phyloP scores from a whole-genome alignment of 2,329 filamentous ascomycete species.

The Fonsecaea monophora region DNA sequence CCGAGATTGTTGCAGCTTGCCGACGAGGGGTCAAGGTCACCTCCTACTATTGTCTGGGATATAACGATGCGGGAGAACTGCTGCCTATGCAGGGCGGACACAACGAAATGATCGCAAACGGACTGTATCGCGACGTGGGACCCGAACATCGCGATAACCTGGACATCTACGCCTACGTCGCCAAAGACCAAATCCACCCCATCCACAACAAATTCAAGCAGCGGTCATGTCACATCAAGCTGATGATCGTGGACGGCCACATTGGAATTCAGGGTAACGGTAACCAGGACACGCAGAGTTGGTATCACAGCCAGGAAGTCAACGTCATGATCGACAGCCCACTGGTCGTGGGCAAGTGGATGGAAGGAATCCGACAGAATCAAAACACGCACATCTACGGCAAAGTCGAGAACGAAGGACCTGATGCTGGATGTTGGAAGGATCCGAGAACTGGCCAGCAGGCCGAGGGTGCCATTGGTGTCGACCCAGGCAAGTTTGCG shows the following conservation, averaged over 20 bases:
- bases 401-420: conserved; percentile 48
- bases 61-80: conserved; percentile 79
- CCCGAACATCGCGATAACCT: conserved; percentile 58
- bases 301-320: conserved; percentile 78
- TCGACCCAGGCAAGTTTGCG: conserved; percentile 62
- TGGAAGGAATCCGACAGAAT: conserved; percentile 66
- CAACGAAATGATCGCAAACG: conserved; percentile 72
- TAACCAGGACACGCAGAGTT: conserved; percentile 81
- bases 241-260: conserved; percentile 73
- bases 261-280: conserved; percentile 75
- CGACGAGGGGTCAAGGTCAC: conserved; percentile 71
- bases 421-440: conserved; percentile 68
- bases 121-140: conserved; percentile 66
- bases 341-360: conserved; percentile 68
- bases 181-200: conserved; percentile 72
- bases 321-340: conserved; percentile 75
- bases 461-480: conserved; percentile 59
- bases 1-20: conserved; percentile 69
- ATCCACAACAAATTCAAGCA: conserved; percentile 71
- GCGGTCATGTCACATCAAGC: conserved; percentile 76
- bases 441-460: conserved; percentile 57
- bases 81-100: conserved; percentile 77
- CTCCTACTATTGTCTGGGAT: conserved; percentile 77
- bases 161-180: conserved; percentile 73
- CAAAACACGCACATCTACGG: conserved; percentile 71